These are phyloP conservation scores for Botrytis elliptica DNA, from an alignment of 2,329 filamentous ascomycete species.

Conservation along the genomic window DNA sequence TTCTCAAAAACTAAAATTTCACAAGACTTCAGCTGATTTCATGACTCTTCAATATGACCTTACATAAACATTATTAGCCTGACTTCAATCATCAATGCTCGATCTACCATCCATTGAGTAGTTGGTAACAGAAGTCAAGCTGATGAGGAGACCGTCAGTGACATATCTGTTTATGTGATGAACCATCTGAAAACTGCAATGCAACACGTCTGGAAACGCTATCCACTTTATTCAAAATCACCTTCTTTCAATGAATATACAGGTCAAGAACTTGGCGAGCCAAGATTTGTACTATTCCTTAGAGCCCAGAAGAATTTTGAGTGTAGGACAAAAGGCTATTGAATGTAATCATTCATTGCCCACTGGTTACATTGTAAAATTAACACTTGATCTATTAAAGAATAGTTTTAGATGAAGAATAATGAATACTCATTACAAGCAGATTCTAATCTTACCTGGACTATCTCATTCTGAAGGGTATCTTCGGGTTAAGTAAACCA, in stretches of 20 bases:
- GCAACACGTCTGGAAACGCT: fast-evolving
- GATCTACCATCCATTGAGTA: not conserved
- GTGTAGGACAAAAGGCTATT: not conserved
- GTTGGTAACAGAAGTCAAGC: fast-evolving
- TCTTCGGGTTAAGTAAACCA: not conserved
- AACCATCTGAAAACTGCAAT: not conserved
- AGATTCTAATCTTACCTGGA: not conserved
- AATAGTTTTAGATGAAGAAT: not conserved
- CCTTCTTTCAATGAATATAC: not conserved
- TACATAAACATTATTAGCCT: not conserved
- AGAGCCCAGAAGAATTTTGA: not conserved
- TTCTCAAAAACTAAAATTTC: not conserved
- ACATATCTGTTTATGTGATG: fast-evolving
- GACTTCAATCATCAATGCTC: not conserved
- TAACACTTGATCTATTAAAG: not conserved
- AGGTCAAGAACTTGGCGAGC: not conserved
- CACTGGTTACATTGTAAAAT: fast-evolving
- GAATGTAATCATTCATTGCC: not conserved
- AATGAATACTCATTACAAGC: not conserved
- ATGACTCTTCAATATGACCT: not conserved
- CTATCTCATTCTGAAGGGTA: not conserved
- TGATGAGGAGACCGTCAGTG: not conserved
- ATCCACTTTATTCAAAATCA: not conserved
- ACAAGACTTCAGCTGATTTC: not conserved
- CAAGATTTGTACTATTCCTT: not conserved